Base-by-base conservation (phyloP, 345 rosid species). In the Microcos paniculata region DNA sequence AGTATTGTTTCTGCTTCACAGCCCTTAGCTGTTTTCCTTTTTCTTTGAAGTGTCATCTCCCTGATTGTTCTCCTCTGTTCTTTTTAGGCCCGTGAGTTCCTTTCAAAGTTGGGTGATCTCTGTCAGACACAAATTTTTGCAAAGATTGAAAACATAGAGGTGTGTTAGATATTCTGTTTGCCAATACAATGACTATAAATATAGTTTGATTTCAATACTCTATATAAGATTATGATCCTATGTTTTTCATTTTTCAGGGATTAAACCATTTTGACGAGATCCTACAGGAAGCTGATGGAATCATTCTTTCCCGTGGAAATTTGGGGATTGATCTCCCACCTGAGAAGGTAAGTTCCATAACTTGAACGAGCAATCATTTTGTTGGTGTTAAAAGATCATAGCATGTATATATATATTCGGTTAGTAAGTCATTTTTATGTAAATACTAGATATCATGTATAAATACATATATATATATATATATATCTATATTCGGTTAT, bases 291-390 rank as follows among this genome's bases (percentile, higher is more conserved):
- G 98, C 99, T 65, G 98, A 93, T 83, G 99, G 99, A 11, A 96
- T 96, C 76, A 96, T 96, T 64, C 98, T 96, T 81, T 96, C 99
- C 42, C 94, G 98, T 82, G 99, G 99, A 16, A 96, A 93, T 85
- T 84, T 93, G 91, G 98, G 99, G 33, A 89, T 96, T 38, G 99
- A 93, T 90, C 91, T 96, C 71, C 99, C 99, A 33, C 94, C 99
- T 12, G 99, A 96, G 84, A 96, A 93, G 98, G 98, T 93, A 42
- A 63, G 72, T 75, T 83, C 64, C 62, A 53, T 64, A 35, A 69
- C 9, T 43, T 51, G 23, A 46, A 38, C 62, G 1, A 6, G 45
- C 33, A 68, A 48, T 58, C 31, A 6, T 45, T 71, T 71, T 74
- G 15, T 14, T 23, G 10, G 26, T 6, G 35, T 42, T 31, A 43